A percentile compares a stretch with the other conserved stretches of the same genome.
phyloP scores from a whole-genome alignment of 2,329 filamentous ascomycete genomes.

The Penicillium sp. region DNA sequence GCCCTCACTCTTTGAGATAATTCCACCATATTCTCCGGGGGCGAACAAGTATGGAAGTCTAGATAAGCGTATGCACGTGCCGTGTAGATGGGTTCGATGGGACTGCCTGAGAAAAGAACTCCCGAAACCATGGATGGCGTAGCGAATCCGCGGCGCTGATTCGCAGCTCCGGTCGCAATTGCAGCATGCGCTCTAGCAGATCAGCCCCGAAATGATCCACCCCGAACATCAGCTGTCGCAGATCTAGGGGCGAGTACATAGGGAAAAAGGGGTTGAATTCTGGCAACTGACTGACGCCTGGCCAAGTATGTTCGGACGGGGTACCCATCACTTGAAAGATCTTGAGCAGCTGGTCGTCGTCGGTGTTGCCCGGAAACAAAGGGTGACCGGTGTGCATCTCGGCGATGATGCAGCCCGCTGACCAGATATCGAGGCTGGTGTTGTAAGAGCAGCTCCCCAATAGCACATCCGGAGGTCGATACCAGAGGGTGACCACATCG shows the following conservation, averaged over 20 bases:
- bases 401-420: conserved; percentile 97
- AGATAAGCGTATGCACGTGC: neutral
- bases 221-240: neutral
- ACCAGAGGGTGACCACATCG: conserved; percentile 98
- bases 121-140: neutral
- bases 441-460: conserved; percentile 96
- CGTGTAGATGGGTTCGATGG: neutral
- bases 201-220: neutral
- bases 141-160: neutral
- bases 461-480: conserved; percentile 91
- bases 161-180: neutral
- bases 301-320: conserved; percentile 91
- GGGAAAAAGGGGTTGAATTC: conserved; percentile 96
- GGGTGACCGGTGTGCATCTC: conserved; percentile 99
- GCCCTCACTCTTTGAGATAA: neutral
- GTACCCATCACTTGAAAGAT: conserved; percentile 99
- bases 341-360: conserved; percentile 93
- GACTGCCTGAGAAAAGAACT: neutral
- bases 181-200: neutral
- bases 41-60: neutral
- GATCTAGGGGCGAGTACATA: neutral
- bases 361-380: conserved; percentile 93
- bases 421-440: conserved; percentile 99
- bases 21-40: neutral
- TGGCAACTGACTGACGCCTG: conserved; percentile 86